These are phyloP conservation scores for Spongospora subterranea DNA, from an alignment of 208 protist genomes.

Conservation along the genomic window DNA sequence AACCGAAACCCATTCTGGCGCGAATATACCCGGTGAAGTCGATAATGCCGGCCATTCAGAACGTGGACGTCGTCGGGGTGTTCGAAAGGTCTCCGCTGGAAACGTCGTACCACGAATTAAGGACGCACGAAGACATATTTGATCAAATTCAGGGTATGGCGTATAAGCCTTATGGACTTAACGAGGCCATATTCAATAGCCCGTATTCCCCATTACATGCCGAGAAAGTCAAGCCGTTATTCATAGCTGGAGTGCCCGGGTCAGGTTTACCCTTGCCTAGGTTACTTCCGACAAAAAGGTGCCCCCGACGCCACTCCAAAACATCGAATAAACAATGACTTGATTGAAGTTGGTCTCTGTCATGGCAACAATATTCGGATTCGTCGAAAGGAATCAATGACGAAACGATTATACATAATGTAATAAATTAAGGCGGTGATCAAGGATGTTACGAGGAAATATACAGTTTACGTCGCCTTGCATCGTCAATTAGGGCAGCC, in stretches of 20 bases:
- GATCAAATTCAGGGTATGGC: constrained; percentile 37
- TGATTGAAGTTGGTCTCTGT: too few relatives aligned
- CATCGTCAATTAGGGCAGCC: constrained; percentile 53
- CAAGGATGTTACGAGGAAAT: neutral
- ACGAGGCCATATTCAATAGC: constrained; percentile 9
- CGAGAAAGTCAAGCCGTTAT: neutral
- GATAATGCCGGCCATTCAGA: constrained; percentile 1
- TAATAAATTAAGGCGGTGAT: neutral
- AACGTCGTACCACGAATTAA: constrained; percentile 1
- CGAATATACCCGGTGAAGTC: constrained; percentile 39
- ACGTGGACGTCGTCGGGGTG: constrained; percentile 15
- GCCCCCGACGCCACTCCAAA: too few relatives aligned
- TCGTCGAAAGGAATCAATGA: too few relatives aligned
- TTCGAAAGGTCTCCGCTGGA: neutral
- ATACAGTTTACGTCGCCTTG: neutral
- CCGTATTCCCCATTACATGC: constrained; percentile 48
- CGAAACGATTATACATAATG: too few relatives aligned
- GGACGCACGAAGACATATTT: constrained; percentile 41
- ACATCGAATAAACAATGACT: too few relatives aligned
- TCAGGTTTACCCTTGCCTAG: neutral
- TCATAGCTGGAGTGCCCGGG: neutral
- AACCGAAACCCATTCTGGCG: neutral
- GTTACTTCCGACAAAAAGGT: neutral
- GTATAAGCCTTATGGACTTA: neutral
- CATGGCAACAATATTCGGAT: too few relatives aligned